These are phyloP conservation scores for Postia placenta DNA, from an alignment of 768 basidiomycete genomes.

Conservation along the genomic window DNA sequence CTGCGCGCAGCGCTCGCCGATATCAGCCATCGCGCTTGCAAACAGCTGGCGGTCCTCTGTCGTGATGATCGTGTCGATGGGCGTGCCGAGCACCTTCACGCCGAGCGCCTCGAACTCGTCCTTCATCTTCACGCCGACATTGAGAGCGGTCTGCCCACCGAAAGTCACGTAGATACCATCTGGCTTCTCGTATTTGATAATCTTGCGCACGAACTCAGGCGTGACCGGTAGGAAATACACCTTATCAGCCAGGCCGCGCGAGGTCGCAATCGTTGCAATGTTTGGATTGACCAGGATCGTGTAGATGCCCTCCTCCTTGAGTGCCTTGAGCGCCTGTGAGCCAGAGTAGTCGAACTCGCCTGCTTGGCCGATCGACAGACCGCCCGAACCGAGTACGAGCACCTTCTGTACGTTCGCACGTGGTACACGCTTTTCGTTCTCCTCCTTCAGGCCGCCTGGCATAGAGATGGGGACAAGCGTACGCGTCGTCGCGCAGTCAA, in stretches of 20 bases:
- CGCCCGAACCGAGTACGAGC: slow-evolving; percentile 94
- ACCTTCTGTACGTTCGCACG: slow-evolving; percentile 85
- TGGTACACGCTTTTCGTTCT: slow-evolving; percentile 70
- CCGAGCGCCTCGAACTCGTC: slow-evolving; percentile 91
- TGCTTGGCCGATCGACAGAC: slow-evolving; percentile 96
- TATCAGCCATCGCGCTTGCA: slow-evolving; percentile 89
- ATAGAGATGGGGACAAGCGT: slow-evolving; percentile 53
- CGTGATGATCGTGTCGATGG: slow-evolving; percentile 93
- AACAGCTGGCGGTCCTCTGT: slow-evolving; percentile 97
- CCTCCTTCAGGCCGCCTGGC: slow-evolving; percentile 76
- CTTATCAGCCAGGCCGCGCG: slow-evolving; percentile 96
- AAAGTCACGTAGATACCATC: slow-evolving; percentile 99
- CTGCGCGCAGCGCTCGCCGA: slow-evolving; percentile 93
- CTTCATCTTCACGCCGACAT: slow-evolving; percentile 96
- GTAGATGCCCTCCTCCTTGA: slow-evolving; percentile 98
- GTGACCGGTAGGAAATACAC: slow-evolving; percentile 99
- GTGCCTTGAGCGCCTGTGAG: slow-evolving; percentile 97
- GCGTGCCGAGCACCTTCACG: slow-evolving; percentile 91
- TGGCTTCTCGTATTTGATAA: slow-evolving; percentile 98
- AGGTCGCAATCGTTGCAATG: slow-evolving; percentile 97
- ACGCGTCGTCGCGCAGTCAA: slow-evolving; percentile 60
- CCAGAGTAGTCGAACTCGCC: slow-evolving; percentile 99
- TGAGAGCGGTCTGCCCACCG: slow-evolving; percentile 95
- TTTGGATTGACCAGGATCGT: slow-evolving; percentile 99
- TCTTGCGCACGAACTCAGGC: slow-evolving; percentile 94